Evolutionary conservation across 495 filamentous ascomycete species (phyloP).

Genomic region (Penicillium maclennaniae): DNA sequence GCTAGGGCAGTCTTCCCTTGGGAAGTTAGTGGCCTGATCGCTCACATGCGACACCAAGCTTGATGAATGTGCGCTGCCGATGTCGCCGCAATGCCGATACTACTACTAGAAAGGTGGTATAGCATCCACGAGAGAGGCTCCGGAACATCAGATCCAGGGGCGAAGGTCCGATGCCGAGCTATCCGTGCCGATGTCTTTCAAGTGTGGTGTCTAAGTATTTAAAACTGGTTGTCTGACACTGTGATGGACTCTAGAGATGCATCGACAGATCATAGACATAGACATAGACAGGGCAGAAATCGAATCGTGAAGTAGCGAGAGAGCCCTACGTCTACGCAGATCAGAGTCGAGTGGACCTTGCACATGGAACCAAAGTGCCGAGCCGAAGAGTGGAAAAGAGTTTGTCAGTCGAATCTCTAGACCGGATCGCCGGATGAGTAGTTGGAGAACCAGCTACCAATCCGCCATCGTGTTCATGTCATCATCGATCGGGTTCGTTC

Average conservation of each 20-base stretch:
- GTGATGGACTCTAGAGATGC: background rate
- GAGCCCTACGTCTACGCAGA: too few species aligned
- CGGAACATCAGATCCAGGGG: background rate
- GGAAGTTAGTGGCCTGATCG: background rate
- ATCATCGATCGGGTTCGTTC: conserved; percentile 23
- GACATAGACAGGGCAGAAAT: background rate
- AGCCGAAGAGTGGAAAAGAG: background rate
- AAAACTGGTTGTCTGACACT: background rate
- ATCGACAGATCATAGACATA: background rate
- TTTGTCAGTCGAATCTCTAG: conserved; percentile 5
- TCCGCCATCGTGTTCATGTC: conserved; percentile 20
- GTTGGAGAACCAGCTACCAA: background rate
- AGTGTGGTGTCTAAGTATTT: too few species aligned
- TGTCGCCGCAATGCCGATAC: background rate
- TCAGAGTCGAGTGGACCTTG: background rate
- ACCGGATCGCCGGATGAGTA: conserved; percentile 27
- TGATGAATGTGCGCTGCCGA: background rate
- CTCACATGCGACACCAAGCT: background rate
- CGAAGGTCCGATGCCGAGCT: background rate
- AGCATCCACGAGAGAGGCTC: background rate
- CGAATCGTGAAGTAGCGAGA: background rate
- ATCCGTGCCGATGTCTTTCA: background rate
- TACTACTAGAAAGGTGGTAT: background rate
- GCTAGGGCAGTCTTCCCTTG: too few species aligned
- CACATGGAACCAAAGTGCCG: background rate